A percentile compares a stretch with the other conserved stretches of the same genome.
Conservation (phyloP, 2,329 filamentous ascomycete species). For the Talaromyces albobiverticillius region DNA sequence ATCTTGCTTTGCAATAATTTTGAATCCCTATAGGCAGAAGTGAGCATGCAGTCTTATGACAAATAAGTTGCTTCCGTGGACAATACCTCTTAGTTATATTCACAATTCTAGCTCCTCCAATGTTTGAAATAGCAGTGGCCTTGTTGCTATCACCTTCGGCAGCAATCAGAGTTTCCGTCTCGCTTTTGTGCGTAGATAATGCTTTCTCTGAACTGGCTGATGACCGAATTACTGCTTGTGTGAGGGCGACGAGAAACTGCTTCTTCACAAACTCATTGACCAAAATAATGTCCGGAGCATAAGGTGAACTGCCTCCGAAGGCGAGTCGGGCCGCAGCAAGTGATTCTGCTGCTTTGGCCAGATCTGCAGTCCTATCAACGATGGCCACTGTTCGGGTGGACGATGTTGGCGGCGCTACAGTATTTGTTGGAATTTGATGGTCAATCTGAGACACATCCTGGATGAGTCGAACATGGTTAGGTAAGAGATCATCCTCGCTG, state of each 20-base stretch:
- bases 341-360: conserved; percentile 52
- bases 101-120: conserved; percentile 2
- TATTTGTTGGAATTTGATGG: too few relatives aligned
- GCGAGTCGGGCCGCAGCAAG: conserved; percentile 55
- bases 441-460: too few relatives aligned
- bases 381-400: conserved; percentile 49
- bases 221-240: conserved; percentile 26
- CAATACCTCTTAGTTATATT: neutral
- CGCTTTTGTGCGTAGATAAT: too few relatives aligned
- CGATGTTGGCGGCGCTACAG: too few relatives aligned
- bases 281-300: conserved; percentile 60
- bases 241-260: conserved; percentile 51
- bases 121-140: neutral
- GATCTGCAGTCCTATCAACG: conserved; percentile 59
- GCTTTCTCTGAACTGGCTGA: neutral
- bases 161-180: too few relatives aligned
- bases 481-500: conserved; percentile 38
- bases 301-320: conserved; percentile 57
- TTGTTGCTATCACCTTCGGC: too few relatives aligned
- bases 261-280: conserved; percentile 63
- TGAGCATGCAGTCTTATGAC: too few relatives aligned
- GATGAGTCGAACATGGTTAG: conserved; percentile 6
- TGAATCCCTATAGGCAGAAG: neutral
- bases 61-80: too few relatives aligned
- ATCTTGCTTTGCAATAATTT: conserved; percentile 39